Evolutionary conservation across 225 moss, liverwort and hornwort species (phyloP).

Genomic region (Rhytidiadelphus loreus): DNA sequence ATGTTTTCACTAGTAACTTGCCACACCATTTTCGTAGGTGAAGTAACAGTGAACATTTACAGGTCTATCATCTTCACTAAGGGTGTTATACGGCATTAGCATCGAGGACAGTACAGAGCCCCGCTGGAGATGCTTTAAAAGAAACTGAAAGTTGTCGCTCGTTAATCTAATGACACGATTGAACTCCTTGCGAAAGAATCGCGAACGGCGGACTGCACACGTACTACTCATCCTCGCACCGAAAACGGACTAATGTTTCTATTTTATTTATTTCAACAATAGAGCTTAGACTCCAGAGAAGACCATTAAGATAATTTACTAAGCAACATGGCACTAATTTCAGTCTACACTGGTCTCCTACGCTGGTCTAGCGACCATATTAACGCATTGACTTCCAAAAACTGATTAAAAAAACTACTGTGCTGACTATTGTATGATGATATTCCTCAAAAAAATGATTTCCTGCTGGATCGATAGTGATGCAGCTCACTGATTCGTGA

Average conservation of each 20-base stretch:
- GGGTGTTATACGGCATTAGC: neutral
- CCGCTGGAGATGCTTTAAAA: neutral
- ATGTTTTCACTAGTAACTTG: neutral
- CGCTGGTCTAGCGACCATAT: neutral
- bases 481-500: neutral
- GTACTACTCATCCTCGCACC: neutral
- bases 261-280: neutral
- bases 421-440: neutral
- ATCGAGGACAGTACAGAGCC: neutral
- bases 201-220: constrained; percentile 6
- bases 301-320: neutral
- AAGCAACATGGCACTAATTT: neutral
- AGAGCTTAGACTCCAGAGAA: neutral
- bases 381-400: constrained; percentile 8
- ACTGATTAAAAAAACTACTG: neutral
- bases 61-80: neutral
- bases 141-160: neutral
- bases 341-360: neutral
- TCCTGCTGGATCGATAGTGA: neutral
- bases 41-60: neutral
- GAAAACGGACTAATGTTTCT: neutral
- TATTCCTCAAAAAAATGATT: neutral
- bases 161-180: neutral
- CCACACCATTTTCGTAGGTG: neutral
- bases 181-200: neutral